Conservation (phyloP, 345 rosid genomes). For the Syzygium aqueum region DNA sequence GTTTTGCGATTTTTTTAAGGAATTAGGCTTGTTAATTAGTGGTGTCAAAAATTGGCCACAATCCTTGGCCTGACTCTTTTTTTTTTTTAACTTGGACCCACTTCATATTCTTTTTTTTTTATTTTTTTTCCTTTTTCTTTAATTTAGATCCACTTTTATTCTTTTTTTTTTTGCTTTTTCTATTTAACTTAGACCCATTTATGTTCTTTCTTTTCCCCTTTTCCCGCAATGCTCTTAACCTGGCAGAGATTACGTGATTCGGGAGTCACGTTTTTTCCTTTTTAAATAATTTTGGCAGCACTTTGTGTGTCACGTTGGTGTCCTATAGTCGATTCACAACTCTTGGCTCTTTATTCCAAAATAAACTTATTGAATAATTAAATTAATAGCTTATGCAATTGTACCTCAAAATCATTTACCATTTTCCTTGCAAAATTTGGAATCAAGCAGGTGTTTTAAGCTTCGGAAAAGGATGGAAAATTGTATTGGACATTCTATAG, state of each 20-base stretch:
- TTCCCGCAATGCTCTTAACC: background rate
- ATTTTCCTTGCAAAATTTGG: background rate
- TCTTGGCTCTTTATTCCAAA: background rate
- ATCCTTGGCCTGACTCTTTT: background rate
- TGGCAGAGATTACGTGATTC: background rate
- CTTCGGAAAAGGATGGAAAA: background rate
- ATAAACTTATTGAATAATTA: background rate
- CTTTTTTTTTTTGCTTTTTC: background rate
- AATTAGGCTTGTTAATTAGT: background rate
- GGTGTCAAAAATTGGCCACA: background rate
- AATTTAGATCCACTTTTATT: background rate
- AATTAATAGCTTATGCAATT: background rate
- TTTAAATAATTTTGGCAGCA: rapidly evolving
- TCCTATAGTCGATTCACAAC: background rate
- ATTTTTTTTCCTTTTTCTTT: background rate
- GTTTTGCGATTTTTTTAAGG: background rate
- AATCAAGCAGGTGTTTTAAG: background rate
- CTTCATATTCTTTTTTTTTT: background rate
- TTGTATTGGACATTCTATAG: background rate
- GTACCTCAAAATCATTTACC: background rate
- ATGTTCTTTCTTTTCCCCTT: background rate
- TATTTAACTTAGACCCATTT: background rate
- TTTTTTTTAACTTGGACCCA: background rate
- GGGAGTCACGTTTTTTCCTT: background rate
- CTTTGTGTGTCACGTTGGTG: background rate